Evolutionary conservation across 1,284 basidiomycete genomes (phyloP).

Genomic region (Takashimella koratensis): DNA sequence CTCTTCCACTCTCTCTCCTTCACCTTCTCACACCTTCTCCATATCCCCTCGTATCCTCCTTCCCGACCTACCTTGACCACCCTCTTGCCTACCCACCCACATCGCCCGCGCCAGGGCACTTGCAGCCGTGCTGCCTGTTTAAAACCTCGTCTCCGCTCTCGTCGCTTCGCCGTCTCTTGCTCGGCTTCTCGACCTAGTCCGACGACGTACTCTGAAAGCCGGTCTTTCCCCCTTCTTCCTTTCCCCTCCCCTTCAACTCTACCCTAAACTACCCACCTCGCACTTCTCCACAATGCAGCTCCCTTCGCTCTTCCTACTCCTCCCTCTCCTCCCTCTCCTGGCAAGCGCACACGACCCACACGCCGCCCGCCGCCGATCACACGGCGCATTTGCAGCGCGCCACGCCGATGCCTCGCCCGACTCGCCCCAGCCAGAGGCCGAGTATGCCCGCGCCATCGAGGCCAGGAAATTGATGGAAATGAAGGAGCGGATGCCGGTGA

Average conservation of each 20-base stretch:
- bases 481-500: constrained; percentile 32
- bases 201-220: constrained; percentile 5
- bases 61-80: constrained; percentile 9
- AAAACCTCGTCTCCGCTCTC: neutral
- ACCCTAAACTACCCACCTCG: neutral
- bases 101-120: neutral
- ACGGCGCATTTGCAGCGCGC: neutral
- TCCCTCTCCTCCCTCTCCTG: constrained; percentile 16
- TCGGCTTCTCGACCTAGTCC: too few relatives aligned
- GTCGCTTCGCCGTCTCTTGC: too few relatives aligned
- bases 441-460: constrained; percentile 4
- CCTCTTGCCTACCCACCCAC: constrained; percentile 4
- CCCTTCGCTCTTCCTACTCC: constrained; percentile 8
- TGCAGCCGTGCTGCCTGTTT: constrained; percentile 9
- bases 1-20: neutral
- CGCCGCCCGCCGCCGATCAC: constrained; percentile 6
- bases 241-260: constrained; percentile 2
- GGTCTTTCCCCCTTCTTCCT: constrained; percentile 9
- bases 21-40: constrained; percentile 1
- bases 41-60: constrained; percentile 3
- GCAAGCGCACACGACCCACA: constrained; percentile 13
- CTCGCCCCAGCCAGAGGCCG: neutral
- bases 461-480: neutral
- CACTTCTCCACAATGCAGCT: constrained; percentile 4
- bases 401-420: constrained; percentile 1